Evolutionary conservation across 176 grass and related monocot species (phyloP).

Genomic region (Echinochloa phyllopogon): DNA sequence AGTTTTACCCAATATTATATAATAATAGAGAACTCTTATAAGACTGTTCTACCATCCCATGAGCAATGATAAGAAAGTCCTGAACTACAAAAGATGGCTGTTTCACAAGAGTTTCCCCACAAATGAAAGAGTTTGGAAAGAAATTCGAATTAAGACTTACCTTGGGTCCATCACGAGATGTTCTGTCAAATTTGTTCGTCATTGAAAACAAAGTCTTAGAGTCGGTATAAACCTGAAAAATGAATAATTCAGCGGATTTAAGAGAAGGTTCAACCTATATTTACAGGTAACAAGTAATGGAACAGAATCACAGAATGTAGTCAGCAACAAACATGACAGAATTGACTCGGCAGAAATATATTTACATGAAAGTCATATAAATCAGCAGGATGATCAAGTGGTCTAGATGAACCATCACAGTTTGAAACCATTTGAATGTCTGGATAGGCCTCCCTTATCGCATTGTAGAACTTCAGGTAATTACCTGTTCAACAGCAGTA

Average conservation of each 20-base stretch:
- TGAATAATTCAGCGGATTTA: not conserved
- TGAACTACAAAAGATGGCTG: not conserved
- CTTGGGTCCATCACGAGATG: slow-evolving; percentile 79
- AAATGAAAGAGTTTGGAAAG: not conserved
- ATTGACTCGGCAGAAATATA: slow-evolving; percentile 19
- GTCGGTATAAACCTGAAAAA: slow-evolving; percentile 76
- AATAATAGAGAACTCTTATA: not conserved
- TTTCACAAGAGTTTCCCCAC: slow-evolving; percentile 10
- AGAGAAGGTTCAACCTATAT: not conserved
- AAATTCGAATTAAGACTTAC: slow-evolving; percentile 42
- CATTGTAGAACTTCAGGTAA: slow-evolving; percentile 87
- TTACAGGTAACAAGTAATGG: slow-evolving; percentile 9
- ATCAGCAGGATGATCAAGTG: slow-evolving; percentile 94
- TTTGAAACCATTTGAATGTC: slow-evolving; percentile 92
- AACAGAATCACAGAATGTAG: not conserved
- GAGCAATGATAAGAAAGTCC: not conserved
- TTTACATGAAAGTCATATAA: slow-evolving; percentile 91
- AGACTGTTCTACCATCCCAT: not conserved
- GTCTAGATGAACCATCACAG: slow-evolving; percentile 69
- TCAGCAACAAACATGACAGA: not conserved
- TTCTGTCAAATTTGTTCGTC: slow-evolving; percentile 64
- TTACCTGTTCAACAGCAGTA: slow-evolving; percentile 65
- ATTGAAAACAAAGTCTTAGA: slow-evolving; percentile 71
- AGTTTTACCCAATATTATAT: not conserved
- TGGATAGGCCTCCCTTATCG: slow-evolving; percentile 79